phyloP scores from a whole-genome alignment of 306 rosid genomes.

The Quercus parvula region DNA sequence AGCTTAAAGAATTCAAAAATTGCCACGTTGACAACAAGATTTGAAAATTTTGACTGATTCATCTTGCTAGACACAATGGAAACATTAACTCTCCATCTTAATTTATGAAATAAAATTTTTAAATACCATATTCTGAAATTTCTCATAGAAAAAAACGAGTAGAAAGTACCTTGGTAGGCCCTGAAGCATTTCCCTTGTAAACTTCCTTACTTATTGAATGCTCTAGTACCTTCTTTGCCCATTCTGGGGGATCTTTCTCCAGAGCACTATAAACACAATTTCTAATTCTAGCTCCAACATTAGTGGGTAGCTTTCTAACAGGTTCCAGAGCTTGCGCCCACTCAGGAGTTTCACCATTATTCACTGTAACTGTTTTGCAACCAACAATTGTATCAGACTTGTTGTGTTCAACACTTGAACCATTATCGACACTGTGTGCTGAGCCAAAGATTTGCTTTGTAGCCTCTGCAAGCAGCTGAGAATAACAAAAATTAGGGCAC shows the following conservation, averaged over 20 bases:
- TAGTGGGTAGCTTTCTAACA: constrained; percentile 91
- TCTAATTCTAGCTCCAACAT: constrained; percentile 96
- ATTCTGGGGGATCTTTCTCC: constrained; percentile 82
- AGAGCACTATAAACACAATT: constrained; percentile 87
- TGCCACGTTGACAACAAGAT: not conserved
- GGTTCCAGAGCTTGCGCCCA: constrained; percentile 94
- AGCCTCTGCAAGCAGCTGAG: constrained; percentile 95
- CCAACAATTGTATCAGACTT: constrained; percentile 41
- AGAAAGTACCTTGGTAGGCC: constrained; percentile 88
- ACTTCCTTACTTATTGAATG: constrained; percentile 95
- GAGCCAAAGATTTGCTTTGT: constrained; percentile 74
- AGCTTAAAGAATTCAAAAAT: not conserved
- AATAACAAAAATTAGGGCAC: constrained; percentile 1
- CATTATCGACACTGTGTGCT: constrained; percentile 40
- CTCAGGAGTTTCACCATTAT: constrained; percentile 64
- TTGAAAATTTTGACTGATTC: not conserved
- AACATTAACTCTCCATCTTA: not conserved
- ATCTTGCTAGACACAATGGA: not conserved
- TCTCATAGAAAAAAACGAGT: not conserved
- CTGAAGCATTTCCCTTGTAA: constrained; percentile 98
- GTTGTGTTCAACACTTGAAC: constrained; percentile 71
- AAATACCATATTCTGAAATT: not conserved
- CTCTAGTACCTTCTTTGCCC: constrained; percentile 75
- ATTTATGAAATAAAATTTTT: not conserved
- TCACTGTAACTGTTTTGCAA: constrained; percentile 40